These are phyloP conservation scores for Fusarium acutatum DNA, from an alignment of 2,329 filamentous ascomycete genomes.

Conservation along the genomic window DNA sequence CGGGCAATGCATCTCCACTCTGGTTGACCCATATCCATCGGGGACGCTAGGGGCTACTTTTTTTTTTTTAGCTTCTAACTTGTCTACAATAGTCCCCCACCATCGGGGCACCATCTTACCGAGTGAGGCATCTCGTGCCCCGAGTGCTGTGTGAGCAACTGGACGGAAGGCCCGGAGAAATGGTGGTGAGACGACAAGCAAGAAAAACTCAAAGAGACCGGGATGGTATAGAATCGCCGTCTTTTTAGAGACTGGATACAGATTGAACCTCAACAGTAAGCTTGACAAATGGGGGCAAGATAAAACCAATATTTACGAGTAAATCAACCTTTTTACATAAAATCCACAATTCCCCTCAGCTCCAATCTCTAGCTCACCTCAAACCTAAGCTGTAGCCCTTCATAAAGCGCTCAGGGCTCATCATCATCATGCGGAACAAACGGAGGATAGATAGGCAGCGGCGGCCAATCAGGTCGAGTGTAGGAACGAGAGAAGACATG, in stretches of 20 bases:
- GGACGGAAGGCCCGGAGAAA: background rate
- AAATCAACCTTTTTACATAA: background rate
- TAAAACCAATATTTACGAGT: background rate
- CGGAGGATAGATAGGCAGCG: background rate
- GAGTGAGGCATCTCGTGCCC: background rate
- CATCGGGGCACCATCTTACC: background rate
- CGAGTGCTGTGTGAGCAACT: background rate
- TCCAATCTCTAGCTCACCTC: background rate
- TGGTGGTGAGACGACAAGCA: background rate
- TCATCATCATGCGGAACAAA: background rate
- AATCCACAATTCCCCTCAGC: background rate
- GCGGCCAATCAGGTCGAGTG: background rate
- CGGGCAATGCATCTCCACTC: background rate
- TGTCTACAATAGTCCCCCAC: background rate
- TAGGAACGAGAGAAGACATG: background rate
- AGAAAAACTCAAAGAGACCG: no score
- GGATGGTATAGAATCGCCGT: background rate
- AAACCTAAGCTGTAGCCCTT: background rate
- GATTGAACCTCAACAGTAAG: background rate
- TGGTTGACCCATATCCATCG: background rate
- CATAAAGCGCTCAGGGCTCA: background rate
- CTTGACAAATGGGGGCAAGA: background rate
- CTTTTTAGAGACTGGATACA: background rate
- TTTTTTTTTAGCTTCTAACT: no score
- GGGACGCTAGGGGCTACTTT: background rate